Evolutionary conservation across 805 yeast genomes (phyloP), one percentile per base, ranked within the genome.

Genomic region (Metschnikowia similis): DNA sequence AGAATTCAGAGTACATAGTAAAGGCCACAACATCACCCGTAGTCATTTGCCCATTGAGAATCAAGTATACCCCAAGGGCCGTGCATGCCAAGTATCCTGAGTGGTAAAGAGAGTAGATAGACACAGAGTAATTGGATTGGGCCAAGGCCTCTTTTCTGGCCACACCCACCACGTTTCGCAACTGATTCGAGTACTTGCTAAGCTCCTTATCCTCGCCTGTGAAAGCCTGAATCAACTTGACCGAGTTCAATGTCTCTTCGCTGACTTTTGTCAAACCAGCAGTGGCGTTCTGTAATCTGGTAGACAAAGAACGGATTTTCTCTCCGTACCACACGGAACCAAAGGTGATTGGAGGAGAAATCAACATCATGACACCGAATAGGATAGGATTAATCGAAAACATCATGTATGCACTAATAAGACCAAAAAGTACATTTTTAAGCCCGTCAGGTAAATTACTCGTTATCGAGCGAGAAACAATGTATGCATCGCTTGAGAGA

Each of bases 261-360:
- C 70, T 63, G 29, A 69, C 72, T 53, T 74, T 74, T 1, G 77
- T 72, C 41, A 74, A 57, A 1, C 75, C 75, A 0, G 77, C 78
- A 6, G 76, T 66, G 26, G 76, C 75, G 53, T 73, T 72, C 52
- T 74, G 78, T 40, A 74, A 58, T 37, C 67, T 61, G 2, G 76
- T 71, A 1, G 75, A 70, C 42, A 73, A 55, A 31, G 68, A 65
- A 16, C 77, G 58, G 45, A 74, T 72, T 49, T 70, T 69, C 53
- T 72, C 76, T 11, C 78, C 78, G 56, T 72, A 74, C 70, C 72
- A 70, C 3, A 71, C 76, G 3, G 75, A 70, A 0, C 76, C 77
- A 54, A 72, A 64, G 1, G 76, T 71, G 40, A 73, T 72, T 4
- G 77, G 76, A 6, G 78, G 78, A 1, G 77, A 72, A 21, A 73